A percentile compares a stretch with the other conserved stretches of the same genome.
Evolutionary conservation across 257 asterid species (phyloP).

Genomic region (Apocynum venetum): DNA sequence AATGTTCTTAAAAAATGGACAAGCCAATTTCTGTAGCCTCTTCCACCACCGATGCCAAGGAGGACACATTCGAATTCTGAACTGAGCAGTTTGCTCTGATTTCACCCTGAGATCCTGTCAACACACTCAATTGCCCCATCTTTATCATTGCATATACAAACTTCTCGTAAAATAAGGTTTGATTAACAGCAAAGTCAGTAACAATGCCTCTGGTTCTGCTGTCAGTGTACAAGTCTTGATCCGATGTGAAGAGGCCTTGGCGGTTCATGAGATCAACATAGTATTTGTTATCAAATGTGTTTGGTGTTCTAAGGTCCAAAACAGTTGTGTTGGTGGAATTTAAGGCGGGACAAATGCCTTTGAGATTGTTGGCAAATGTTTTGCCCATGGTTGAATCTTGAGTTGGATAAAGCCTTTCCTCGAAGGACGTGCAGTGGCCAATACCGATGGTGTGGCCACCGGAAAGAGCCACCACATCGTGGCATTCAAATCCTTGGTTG

Average conservation of each 20-base stretch:
- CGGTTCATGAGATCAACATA: conserved; percentile 63
- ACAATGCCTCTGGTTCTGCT: conserved; percentile 45
- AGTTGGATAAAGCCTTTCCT: conserved; percentile 56
- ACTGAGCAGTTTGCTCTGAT: conserved; percentile 59
- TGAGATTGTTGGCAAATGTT: conserved; percentile 46
- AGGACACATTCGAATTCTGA: conserved; percentile 13
- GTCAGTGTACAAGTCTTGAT: conserved; percentile 69
- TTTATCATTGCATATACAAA: conserved; percentile 49
- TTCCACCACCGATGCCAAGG: not conserved
- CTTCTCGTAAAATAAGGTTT: conserved; percentile 40
- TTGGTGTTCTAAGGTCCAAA: conserved; percentile 51
- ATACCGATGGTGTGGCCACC: conserved; percentile 82
- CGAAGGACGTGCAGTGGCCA: conserved; percentile 55
- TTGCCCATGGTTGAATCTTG: conserved; percentile 60
- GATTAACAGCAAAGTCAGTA: conserved; percentile 43
- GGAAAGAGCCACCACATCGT: conserved; percentile 67
- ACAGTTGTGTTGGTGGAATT: conserved; percentile 44
- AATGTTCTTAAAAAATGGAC: not conserved
- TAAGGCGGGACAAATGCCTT: conserved; percentile 37
- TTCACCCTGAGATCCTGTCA: conserved; percentile 61
- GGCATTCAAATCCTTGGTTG: conserved; percentile 41
- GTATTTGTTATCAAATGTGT: conserved; percentile 54
- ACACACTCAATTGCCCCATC: conserved; percentile 60
- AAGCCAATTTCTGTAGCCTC: not conserved
- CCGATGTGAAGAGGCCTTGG: conserved; percentile 71